Conservation (phyloP, 2,329 filamentous ascomycete species). For the Pseudopyricularia cyperi region DNA sequence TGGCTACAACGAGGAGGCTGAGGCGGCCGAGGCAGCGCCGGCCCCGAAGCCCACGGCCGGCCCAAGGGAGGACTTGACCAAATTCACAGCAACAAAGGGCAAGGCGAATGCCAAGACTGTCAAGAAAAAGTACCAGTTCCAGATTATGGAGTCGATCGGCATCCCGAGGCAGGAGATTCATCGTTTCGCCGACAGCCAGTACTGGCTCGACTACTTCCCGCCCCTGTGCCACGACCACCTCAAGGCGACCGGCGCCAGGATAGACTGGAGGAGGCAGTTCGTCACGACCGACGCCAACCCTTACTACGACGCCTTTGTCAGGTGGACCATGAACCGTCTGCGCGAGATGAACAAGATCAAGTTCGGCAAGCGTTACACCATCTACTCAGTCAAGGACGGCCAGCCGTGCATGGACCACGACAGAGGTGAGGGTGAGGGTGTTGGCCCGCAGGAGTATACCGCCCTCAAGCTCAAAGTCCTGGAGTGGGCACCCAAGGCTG, state of each 20-base stretch:
- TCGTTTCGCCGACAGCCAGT: conserved; percentile 62
- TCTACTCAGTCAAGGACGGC: conserved; percentile 57
- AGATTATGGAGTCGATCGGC: conserved; percentile 79
- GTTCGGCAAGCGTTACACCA: conserved; percentile 50
- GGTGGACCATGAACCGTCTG: conserved; percentile 94
- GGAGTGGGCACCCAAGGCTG: conserved; percentile 72
- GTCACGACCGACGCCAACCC: conserved; percentile 95
- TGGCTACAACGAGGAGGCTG: conserved; percentile 52
- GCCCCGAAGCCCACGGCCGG: conserved; percentile 43
- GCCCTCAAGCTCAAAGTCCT: conserved; percentile 83
- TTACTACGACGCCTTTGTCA: conserved; percentile 89
- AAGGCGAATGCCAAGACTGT: conserved; percentile 82
- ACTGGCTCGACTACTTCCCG: conserved; percentile 91
- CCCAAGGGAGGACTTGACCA: conserved; percentile 57
- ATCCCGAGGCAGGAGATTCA: conserved; percentile 83
- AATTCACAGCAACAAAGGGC: conserved; percentile 83
- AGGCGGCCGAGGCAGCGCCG: conserved; percentile 34
- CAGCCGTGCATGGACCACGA: conserved; percentile 86
- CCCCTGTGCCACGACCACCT: conserved; percentile 69
- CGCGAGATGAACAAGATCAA: conserved; percentile 86
- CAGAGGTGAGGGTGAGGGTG: conserved; percentile 65
- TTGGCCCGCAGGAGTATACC: conserved; percentile 83
- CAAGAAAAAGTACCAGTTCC: conserved; percentile 91
- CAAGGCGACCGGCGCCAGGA: conserved; percentile 68
- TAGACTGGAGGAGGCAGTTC: conserved; percentile 88